These are phyloP conservation scores for Aspergillus carbonarius DNA, from an alignment of 2,329 filamentous ascomycete species.

Conservation along the genomic window DNA sequence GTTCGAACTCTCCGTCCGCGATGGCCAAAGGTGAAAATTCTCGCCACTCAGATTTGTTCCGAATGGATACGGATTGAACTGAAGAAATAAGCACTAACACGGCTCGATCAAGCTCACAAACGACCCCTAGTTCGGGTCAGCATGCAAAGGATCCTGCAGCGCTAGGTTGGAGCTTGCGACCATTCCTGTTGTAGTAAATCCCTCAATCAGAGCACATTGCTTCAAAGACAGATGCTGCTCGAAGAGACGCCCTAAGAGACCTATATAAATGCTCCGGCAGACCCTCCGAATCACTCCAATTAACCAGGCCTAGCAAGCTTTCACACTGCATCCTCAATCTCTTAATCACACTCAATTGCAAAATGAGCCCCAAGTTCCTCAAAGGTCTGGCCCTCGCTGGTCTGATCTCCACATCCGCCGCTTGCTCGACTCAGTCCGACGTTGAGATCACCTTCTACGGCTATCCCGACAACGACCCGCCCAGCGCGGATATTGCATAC, in stretches of 20 bases:
- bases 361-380: not conserved
- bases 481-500: slow-evolving; percentile 6
- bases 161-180: not conserved
- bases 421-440: not conserved
- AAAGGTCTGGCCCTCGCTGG: not conserved
- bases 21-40: no score
- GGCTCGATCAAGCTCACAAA: not conserved
- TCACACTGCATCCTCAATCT: no score
- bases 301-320: no score
- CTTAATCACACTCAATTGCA: not conserved
- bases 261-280: not conserved
- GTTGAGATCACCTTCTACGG: slow-evolving; percentile 10
- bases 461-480: slow-evolving; percentile 12
- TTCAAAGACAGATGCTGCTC: no score
- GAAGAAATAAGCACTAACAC: not conserved
- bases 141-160: not conserved
- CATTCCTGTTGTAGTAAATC: not conserved
- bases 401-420: not conserved
- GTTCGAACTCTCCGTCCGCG: no score
- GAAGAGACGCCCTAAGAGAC: no score
- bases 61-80: not conserved
- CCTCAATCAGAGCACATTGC: not conserved
- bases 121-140: no score
- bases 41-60: no score
- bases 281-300: no score